Evolutionary conservation across 164 flowering plant genomes (phyloP).

Genomic region (Aristolochia fimbriata): DNA sequence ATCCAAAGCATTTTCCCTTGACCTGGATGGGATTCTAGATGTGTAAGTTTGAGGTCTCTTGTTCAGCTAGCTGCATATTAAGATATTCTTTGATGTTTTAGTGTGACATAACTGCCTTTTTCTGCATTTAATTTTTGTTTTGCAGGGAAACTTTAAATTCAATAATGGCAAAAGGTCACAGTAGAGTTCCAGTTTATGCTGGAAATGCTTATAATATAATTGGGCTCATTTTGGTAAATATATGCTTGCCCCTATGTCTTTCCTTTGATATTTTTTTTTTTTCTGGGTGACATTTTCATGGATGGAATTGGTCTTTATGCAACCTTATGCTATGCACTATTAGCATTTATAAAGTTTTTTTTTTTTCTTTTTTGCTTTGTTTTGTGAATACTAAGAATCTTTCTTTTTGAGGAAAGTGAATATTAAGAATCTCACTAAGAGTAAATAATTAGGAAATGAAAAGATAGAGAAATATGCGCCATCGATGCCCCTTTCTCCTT

Average conservation of each 20-base stretch:
- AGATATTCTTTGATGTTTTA: not conserved
- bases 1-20: slow-evolving; percentile 84
- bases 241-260: not conserved
- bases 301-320: too few species aligned
- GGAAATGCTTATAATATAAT: slow-evolving; percentile 57
- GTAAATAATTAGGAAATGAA: too few species aligned
- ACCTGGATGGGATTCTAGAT: slow-evolving; percentile 76
- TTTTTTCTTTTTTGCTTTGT: too few species aligned
- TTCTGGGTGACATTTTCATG: too few species aligned
- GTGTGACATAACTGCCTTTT: not conserved
- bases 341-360: too few species aligned
- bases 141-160: slow-evolving; percentile 64
- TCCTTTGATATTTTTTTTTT: too few species aligned
- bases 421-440: too few species aligned
- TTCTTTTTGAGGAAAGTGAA: too few species aligned
- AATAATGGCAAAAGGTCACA: slow-evolving; percentile 81
- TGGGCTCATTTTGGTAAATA: slow-evolving; percentile 71
- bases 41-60: slow-evolving; percentile 51
- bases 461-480: too few species aligned
- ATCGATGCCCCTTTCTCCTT: too few species aligned
- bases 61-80: not conserved
- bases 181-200: slow-evolving; percentile 80
- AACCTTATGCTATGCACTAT: too few species aligned
- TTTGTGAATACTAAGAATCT: too few species aligned
- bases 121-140: slow-evolving; percentile 6